Percentiles rank a stretch among this genome's conserved stretches.
These are phyloP conservation scores for Nicotiana sylvestris DNA, from an alignment of 257 asterid genomes.

Conservation along the genomic window DNA sequence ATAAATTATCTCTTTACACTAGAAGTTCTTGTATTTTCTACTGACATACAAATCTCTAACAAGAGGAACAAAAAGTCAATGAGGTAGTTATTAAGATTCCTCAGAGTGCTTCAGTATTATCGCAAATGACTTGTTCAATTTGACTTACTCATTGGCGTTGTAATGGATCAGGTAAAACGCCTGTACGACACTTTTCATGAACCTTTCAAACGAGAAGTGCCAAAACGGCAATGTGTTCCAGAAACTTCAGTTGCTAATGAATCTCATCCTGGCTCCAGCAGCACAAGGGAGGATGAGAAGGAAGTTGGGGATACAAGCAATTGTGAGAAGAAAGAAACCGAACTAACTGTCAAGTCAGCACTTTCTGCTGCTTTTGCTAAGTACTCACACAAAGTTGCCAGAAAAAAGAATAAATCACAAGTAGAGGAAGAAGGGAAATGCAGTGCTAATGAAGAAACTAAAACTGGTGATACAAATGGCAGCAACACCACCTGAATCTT, in stretches of 20 bases:
- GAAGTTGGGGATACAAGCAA: slow-evolving; percentile 40
- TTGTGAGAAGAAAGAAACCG: slow-evolving; percentile 52
- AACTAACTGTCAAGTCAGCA: slow-evolving; percentile 60
- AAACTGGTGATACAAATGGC: not conserved
- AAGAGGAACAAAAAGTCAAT: not conserved
- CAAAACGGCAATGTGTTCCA: slow-evolving; percentile 29
- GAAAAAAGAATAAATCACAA: slow-evolving; percentile 36
- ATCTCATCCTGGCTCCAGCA: slow-evolving; percentile 32
- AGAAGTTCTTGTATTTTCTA: not conserved
- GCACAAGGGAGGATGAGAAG: slow-evolving; percentile 28
- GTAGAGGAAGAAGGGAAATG: slow-evolving; percentile 28
- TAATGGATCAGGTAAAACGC: slow-evolving; percentile 67
- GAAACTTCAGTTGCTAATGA: slow-evolving; percentile 29
- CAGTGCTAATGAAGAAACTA: slow-evolving; percentile 17
- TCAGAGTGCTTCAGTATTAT: not conserved
- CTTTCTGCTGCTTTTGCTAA: slow-evolving; percentile 73
- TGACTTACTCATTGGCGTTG: not conserved
- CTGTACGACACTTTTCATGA: slow-evolving; percentile 83
- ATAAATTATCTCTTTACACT: not conserved
- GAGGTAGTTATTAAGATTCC: not conserved
- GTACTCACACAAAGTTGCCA: slow-evolving; percentile 44
- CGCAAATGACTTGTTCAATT: not conserved
- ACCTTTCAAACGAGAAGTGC: slow-evolving; percentile 81
- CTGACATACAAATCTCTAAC: not conserved
- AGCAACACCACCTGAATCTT: not conserved